Base-by-base conservation (phyloP, 305 asterid species). In the Striga hermonthica region DNA sequence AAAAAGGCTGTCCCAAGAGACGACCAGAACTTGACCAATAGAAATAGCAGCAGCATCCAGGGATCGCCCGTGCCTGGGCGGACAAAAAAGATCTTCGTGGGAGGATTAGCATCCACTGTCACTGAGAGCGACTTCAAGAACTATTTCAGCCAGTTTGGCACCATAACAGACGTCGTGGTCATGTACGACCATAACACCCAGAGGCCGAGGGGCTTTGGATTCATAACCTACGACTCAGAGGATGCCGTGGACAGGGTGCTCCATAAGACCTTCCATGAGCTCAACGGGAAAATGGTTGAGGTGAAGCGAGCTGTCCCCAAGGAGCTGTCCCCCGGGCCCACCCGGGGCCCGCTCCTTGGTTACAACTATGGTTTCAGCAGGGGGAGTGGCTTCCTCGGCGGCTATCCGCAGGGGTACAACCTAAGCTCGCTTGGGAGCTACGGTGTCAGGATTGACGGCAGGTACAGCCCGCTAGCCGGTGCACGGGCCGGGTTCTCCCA, bases 111-210 rank as follows among this genome's bases (percentile, higher is more conserved):
- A 61, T 80, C 88, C 4, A 73, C 85, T 0, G 78, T 82, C 52
- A 82, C 80, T 6, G 85, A 80, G 68, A 72, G 68, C 9, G 88
- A 80, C 75, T 82, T 82, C 11, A 81, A 78, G 73, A 76, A 35
- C 45, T 83, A 83, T 75, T 86, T 86, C 34, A 79, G 76, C 40
- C 87, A 81, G 74, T 86, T 81, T 75, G 93, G 93, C 16, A 65
- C 74, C 41, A 76, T 83, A 71, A 84, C 80, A 0, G 84, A 83
- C 67, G 87, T 83, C 7, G 87, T 83, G 35, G 87, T 86, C 72
- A 85, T 85, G 92, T 81, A 85, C 34, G 89, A 85, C 73, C 92
- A 85, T 74, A 79, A 76, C 72, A 85, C 92, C 44, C 87, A 85
- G 75, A 75, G 89, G 63, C 92, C 92, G 49, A 72, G 92, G 65